Percentiles rank a stretch among this genome's conserved stretches.
Evolutionary conservation across 2,329 filamentous ascomycete species (phyloP).

Genomic region (Grosmannia serpens): DNA sequence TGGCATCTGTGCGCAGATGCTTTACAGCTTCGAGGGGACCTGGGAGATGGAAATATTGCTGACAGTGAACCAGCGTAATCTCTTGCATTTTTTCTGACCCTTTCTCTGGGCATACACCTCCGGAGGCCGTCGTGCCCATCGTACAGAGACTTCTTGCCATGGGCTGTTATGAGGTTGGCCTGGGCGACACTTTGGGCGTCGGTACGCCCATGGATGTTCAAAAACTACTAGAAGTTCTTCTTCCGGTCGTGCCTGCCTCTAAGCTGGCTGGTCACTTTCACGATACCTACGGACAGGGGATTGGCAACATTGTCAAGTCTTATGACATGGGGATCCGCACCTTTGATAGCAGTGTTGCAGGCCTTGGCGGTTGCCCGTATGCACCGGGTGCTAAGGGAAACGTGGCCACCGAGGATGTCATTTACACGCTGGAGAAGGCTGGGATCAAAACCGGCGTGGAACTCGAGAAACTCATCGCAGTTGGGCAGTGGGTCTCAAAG

Average conservation of each 20-base stretch:
- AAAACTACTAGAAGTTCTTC: background rate
- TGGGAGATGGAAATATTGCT: background rate
- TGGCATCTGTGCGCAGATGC: background rate
- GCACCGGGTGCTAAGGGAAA: slow-evolving; percentile 2
- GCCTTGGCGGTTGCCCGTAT: slow-evolving; percentile 1
- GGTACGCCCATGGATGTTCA: background rate
- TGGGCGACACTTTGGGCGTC: slow-evolving; percentile 1
- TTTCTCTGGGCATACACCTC: background rate
- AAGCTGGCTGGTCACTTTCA: slow-evolving; percentile 1
- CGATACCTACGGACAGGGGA: slow-evolving; percentile 1
- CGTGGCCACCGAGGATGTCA: slow-evolving; percentile 1
- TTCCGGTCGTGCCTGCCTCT: background rate
- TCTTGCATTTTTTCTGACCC: slow-evolving; percentile 2
- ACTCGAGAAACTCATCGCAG: background rate
- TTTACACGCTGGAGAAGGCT: background rate
- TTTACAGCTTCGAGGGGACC: background rate
- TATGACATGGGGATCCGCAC: background rate
- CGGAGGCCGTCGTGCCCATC: background rate
- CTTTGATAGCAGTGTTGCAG: slow-evolving; percentile 3
- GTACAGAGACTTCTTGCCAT: background rate
- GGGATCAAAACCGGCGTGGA: background rate
- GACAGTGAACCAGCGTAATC: background rate
- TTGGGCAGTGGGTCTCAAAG: background rate
- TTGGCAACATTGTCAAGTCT: background rate
- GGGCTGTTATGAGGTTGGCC: slow-evolving; percentile 1